Percentiles rank a stretch among this genome's conserved stretches.
Evolutionary conservation across 306 rosid species (phyloP).

Genomic region (Acmispon strigosus): DNA sequence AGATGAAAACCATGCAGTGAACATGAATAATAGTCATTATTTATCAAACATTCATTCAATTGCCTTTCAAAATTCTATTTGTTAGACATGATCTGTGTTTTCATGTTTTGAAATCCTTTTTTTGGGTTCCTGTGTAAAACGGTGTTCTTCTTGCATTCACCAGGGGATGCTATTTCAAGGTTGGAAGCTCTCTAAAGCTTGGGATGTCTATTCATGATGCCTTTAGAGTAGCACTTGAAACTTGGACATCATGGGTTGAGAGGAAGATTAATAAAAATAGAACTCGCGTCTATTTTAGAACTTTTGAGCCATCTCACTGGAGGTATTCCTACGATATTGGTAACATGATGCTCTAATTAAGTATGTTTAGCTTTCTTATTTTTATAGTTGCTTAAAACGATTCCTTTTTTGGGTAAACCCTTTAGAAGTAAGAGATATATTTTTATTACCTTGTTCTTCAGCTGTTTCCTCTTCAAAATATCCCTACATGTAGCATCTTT

Average conservation of each 20-base stretch:
- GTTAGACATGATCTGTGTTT: neutral
- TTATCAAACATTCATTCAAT: neutral
- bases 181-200: slow-evolving; percentile 50
- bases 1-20: neutral
- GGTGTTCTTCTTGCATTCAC: slow-evolving; percentile 17
- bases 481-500: neutral
- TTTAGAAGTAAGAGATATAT: neutral
- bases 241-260: slow-evolving; percentile 80
- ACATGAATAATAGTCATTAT: neutral
- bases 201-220: slow-evolving; percentile 67
- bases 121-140: slow-evolving; percentile 4
- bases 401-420: neutral
- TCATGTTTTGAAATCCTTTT: neutral
- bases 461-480: neutral
- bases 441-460: neutral
- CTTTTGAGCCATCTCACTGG: slow-evolving; percentile 89
- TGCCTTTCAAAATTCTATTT: neutral
- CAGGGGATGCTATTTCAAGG: slow-evolving; percentile 81
- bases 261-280: slow-evolving; percentile 42
- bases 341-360: slow-evolving; percentile 7
- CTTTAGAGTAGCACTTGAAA: slow-evolving; percentile 51
- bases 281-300: slow-evolving; percentile 71
- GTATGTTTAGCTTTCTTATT: slow-evolving; percentile 6
- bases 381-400: neutral
- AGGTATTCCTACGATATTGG: slow-evolving; percentile 44